Base-by-base conservation (phyloP, 805 yeast genomes). In the Candida tibetensis region DNA sequence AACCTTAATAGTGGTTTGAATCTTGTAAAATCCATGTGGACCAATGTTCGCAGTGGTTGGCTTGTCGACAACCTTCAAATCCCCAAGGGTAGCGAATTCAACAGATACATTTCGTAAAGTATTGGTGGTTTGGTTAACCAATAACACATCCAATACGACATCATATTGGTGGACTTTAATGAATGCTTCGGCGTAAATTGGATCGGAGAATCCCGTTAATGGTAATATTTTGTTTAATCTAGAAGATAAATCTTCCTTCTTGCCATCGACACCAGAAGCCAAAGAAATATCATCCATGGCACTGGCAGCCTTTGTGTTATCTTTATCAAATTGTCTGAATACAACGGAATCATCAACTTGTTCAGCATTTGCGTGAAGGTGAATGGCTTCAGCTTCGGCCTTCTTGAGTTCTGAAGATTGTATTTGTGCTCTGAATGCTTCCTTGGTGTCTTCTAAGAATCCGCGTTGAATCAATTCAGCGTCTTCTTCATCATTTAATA, bases 151-250 rank as follows among this genome's bases (percentile, higher is more conserved):
- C 51, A 93, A 74, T 0, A 89, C 89, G 53, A 93, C 95, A 61
- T 95, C 98, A 60, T 85, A 93, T 66, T 95, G 98, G 55, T 90
- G 95, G n/a, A 88, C 93, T 49, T 86, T 86, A 49, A 93, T 87
- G 55, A 85, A 87, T 0, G 97, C 99, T 67, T 93, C 99, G 5
- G 96, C 98, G 60, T 93, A 93, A 23, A 93, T 95, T 15, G 98
- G 95, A 61, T 93, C 99, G 0, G 96, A 85, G 64, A 89, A 93
- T 13, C 99, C 99, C n/a, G 99, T 91, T 49, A 93, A 76, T 59
- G 87, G 98, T 34, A 88, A 81, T 53, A 95, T 85, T 62, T 87
- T 89, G 62, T 80, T 84, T 55, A 93, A 75, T 64, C 87, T 84
- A 1, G 96, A 88, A 4, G 85, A 71, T 45, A 81, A 66, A 33